Evolutionary conservation across 2,329 filamentous ascomycete genomes (phyloP).

Genomic region (Emergomyces orientalis): DNA sequence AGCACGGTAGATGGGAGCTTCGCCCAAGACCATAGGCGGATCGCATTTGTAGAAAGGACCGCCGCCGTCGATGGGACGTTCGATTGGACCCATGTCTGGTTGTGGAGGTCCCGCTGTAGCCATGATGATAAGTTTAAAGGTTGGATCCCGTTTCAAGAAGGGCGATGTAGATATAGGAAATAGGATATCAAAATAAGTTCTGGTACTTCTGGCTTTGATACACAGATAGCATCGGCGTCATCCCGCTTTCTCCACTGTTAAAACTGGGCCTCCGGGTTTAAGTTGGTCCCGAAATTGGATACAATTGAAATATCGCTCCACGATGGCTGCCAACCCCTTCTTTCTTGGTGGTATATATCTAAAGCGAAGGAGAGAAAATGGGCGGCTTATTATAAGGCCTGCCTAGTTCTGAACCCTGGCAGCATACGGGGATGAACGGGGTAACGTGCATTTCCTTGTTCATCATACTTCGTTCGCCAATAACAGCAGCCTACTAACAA

Average conservation of each 20-base stretch:
- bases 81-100: conserved; percentile 8
- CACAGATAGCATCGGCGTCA: not conserved
- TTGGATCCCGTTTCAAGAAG: not conserved
- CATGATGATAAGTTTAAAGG: not conserved
- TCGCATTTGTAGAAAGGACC: conserved; percentile 17
- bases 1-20: conserved; percentile 26
- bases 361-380: not conserved
- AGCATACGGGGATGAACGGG: too few species aligned
- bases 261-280: not conserved
- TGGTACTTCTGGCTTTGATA: not conserved
- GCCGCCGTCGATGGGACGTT: conserved; percentile 14
- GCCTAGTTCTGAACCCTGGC: not conserved
- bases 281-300: not conserved
- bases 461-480: too few species aligned
- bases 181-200: not conserved
- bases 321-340: not conserved
- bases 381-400: not conserved
- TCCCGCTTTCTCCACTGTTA: not conserved
- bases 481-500: too few species aligned
- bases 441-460: too few species aligned
- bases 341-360: not conserved
- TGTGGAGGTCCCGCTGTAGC: conserved; percentile 1
- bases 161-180: not conserved
- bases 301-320: not conserved
- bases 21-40: conserved; percentile 23